Conservation (phyloP, 805 yeast species). For the Saturnispora galanensis region DNA sequence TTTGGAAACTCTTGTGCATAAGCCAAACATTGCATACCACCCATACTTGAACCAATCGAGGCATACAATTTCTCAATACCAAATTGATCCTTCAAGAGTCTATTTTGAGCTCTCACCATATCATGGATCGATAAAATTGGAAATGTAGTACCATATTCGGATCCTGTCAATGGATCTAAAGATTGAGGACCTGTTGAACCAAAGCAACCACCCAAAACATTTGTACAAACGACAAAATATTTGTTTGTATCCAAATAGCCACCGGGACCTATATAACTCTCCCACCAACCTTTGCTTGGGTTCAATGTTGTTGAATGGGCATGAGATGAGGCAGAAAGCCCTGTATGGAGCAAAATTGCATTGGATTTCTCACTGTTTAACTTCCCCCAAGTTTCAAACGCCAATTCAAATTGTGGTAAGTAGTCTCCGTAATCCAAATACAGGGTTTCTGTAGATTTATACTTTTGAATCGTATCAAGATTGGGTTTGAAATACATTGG, state of each 20-base stretch:
- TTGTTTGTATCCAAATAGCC: slow-evolving; percentile 69
- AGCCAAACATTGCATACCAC: slow-evolving; percentile 97
- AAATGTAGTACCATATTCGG: slow-evolving; percentile 74
- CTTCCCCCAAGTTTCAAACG: slow-evolving; percentile 88
- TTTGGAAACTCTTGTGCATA: slow-evolving; percentile 78
- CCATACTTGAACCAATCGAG: slow-evolving; percentile 87
- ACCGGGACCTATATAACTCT: slow-evolving; percentile 81
- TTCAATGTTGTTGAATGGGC: slow-evolving; percentile 73
- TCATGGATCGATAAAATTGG: slow-evolving; percentile 81
- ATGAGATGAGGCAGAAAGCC: slow-evolving; percentile 88
- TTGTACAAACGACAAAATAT: slow-evolving; percentile 79
- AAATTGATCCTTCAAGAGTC: slow-evolving; percentile 52
- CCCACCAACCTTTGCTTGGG: slow-evolving; percentile 89
- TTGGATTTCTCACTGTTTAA: slow-evolving; percentile 56
- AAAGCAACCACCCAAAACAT: slow-evolving; percentile 89
- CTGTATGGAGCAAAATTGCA: slow-evolving; percentile 78
- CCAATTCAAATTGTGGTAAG: slow-evolving; percentile 67
- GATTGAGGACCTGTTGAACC: slow-evolving; percentile 93
- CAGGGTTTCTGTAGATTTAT: slow-evolving; percentile 45
- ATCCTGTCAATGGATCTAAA: slow-evolving; percentile 54
- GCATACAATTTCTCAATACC: slow-evolving; percentile 61
- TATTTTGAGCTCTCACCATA: slow-evolving; percentile 83
- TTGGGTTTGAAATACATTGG: slow-evolving; percentile 69
- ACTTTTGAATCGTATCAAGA: slow-evolving; percentile 55
- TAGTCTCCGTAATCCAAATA: slow-evolving; percentile 75